A percentile compares a stretch with the other conserved stretches of the same genome.
Conservation (phyloP, 2,329 filamentous ascomycete genomes). For the Thelonectria blattea region DNA sequence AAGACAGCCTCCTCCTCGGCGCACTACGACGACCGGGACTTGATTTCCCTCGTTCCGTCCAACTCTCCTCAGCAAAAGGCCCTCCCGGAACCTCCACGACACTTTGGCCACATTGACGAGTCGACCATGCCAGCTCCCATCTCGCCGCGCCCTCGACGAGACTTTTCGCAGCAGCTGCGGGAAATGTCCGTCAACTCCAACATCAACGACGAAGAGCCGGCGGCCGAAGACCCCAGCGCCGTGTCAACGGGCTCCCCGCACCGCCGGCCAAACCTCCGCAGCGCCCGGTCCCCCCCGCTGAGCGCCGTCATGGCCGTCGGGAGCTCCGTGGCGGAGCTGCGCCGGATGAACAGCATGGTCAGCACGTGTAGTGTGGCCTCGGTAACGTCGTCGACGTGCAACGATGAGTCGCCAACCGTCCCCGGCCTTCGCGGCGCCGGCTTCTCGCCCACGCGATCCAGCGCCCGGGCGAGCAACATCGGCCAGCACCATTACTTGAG, state of each 20-base stretch:
- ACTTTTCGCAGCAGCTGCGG: slow-evolving; percentile 29
- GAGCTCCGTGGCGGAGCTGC: slow-evolving; percentile 57
- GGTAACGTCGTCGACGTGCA: slow-evolving; percentile 37
- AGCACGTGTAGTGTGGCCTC: slow-evolving; percentile 53
- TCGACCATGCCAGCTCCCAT: slow-evolving; percentile 37
- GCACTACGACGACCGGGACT: slow-evolving; percentile 43
- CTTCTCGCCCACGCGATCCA: slow-evolving; percentile 44
- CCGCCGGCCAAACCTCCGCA: slow-evolving; percentile 27
- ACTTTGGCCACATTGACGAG: slow-evolving; percentile 38
- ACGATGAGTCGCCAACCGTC: slow-evolving; percentile 48
- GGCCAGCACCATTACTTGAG: slow-evolving; percentile 55
- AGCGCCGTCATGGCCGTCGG: slow-evolving; percentile 38
- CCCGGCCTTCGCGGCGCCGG: slow-evolving; percentile 47
- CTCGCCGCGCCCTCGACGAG: slow-evolving; percentile 35
- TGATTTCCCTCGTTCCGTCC: slow-evolving; percentile 41
- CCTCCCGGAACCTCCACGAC: slow-evolving; percentile 41
- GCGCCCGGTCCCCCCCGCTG: slow-evolving; percentile 14
- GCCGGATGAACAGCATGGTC: slow-evolving; percentile 63
- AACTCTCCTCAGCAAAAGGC: slow-evolving; percentile 31
- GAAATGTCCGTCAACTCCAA: slow-evolving; percentile 31
- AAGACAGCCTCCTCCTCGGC: slow-evolving; percentile 36
- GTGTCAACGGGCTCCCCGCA: slow-evolving; percentile 35
- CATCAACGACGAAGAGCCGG: slow-evolving; percentile 27
- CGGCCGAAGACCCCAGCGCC: slow-evolving; percentile 20
- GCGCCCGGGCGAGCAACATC: slow-evolving; percentile 40